Base-by-base conservation (phyloP, 2,329 filamentous ascomycete genomes). In the Tetracladium maxilliforme region DNA sequence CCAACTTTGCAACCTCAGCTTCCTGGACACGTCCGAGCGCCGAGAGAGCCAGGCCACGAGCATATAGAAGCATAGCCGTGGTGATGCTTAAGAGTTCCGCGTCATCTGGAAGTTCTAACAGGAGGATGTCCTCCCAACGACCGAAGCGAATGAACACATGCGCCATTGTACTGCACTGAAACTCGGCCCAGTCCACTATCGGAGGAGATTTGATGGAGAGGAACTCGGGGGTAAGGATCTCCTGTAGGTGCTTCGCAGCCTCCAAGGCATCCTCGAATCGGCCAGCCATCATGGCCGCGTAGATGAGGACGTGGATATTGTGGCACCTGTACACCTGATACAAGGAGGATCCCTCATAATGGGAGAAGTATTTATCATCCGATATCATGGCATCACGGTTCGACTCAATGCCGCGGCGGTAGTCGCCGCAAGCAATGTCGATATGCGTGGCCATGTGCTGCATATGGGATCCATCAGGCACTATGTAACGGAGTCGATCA, bases 161-260 rank as follows among this genome's bases (percentile, higher is more conserved):
- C 3, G 75, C 53, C 4, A 70, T 63, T 43, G 81, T 69, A 2
- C 65, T 62, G 4, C 78, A 47, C 34, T 82, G 82, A 2, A 64
- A 64, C 45, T 86, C 80, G 2, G 83, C 52, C 70, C 75, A 84
- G 44, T 84, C 76, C 1, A 77, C 76, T 77, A 86, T 83, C 0
- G 75, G 74, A 1, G 75, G 75, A 0, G 66, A 71, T 32, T 71
- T 42, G 4, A 79, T 54, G 0, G 66, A 62, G 0, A 86, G 54
- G 4, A 84, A 46, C 1, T 63, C 61, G 26, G 75, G 67, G 0
- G 77, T 64, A 4, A 84, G 49, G 1, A 68, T 67, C 0, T 48
- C 48, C 38, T 83, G 75, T 23, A 84, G 59, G 21, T 57, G 51
- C 0, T 41, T 36, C 0, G 66, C 64, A 0, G 74, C 72, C 1